phyloP scores from a whole-genome alignment of 2,329 filamentous ascomycete genomes.

The Colletotrichum lentis region DNA sequence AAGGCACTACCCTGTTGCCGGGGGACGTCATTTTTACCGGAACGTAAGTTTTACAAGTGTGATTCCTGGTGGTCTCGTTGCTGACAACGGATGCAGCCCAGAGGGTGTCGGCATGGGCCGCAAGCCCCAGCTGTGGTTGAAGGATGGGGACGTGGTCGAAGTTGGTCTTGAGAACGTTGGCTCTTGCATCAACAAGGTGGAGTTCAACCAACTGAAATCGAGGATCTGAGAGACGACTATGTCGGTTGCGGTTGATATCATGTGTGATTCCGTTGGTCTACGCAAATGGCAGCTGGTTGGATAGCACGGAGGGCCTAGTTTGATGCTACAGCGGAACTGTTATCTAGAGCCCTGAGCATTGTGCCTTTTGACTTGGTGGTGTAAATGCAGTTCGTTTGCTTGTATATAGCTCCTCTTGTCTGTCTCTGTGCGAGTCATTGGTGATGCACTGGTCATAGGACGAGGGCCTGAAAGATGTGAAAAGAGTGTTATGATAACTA shows the following conservation, averaged over 20 bases:
- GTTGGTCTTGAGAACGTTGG: conserved; percentile 73
- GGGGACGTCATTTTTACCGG: conserved; percentile 74
- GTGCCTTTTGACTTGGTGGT: background rate
- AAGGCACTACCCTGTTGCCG: conserved; percentile 68
- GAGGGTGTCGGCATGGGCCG: conserved; percentile 76
- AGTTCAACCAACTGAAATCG: conserved; percentile 44
- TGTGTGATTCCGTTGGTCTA: background rate
- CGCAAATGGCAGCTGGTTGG: background rate
- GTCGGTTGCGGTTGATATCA: background rate
- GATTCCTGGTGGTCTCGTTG: background rate
- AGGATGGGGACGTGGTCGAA: conserved; percentile 75
- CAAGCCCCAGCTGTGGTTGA: conserved; percentile 72
- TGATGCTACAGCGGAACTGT: background rate
- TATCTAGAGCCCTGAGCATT: background rate
- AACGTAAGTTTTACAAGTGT: conserved; percentile 54
- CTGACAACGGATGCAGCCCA: conserved; percentile 54
- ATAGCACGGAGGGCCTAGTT: background rate
- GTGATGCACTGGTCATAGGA: too few relatives aligned
- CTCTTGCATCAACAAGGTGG: conserved; percentile 60
- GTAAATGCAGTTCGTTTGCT: background rate
- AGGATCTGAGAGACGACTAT: conserved; percentile 38
- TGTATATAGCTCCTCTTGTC: background rate
- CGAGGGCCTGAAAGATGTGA: too few relatives aligned
- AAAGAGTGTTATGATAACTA: too few relatives aligned
- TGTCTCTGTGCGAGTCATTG: background rate